Evolutionary conservation across 805 yeast genomes (phyloP), one percentile per base, ranked within the genome.

Genomic region (Yueomyces sp.): DNA sequence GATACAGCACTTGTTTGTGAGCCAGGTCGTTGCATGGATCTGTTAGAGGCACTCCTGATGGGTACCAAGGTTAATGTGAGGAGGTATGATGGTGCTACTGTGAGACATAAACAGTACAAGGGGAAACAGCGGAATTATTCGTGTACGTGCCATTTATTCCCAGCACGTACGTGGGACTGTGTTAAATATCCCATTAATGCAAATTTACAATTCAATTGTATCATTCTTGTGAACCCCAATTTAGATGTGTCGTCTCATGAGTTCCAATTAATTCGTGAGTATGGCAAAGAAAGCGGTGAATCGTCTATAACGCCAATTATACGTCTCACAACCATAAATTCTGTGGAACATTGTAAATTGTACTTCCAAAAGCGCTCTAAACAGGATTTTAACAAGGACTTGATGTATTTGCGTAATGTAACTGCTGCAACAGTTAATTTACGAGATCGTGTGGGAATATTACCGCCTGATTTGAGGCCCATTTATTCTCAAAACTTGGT

Each of bases 401-500:
- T 65, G 32, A 67, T 69, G 28, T 74, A 75, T 50, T 65, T 86
- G 39, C 80, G 76, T 48, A 78, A 77, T 40, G 77, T 82, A 7
- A 77, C 88, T 1, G 85, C 95, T 1, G 86, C 94, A 1, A 72
- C 82, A 26, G 95, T 87, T 3, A 85, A 87, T 31, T 62, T 86
- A 42, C 66, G 95, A 52, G 94, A 83, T 49, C 71, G 79, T 46
- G 86, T 82, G 11, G 97, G 97, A 5, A 73, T 74, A 40, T 59
- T 90, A 39, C 92, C 95, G 2, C 81, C 86, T 0, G 92, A 80
- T 53, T 59, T 86, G 40, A 70, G 83, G 56, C 88, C 92, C 12
- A 74, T 84, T 26, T 85, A 81, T 59, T 68, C 76, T 37, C 80
- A 79, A 50, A 73, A 80, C 45, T 67, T 87, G 49, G 67, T 69